Evolutionary conservation across 2,329 filamentous ascomycete genomes (phyloP), one percentile per base, ranked within the genome.

Genomic region (Fusarium mundagurra): DNA sequence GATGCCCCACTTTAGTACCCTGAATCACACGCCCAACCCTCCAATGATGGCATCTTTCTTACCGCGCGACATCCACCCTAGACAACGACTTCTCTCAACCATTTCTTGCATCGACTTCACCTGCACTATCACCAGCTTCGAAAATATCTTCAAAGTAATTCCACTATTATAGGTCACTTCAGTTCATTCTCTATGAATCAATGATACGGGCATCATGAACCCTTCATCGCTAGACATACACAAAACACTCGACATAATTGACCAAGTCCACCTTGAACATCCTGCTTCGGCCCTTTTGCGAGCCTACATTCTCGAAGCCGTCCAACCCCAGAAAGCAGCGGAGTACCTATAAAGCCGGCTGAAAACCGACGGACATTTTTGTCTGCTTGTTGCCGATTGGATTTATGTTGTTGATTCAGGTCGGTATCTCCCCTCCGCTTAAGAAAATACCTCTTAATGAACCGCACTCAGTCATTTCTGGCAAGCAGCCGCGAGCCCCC

Each of bases 301-400:
- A 27, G 17, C 20, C 0, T 61, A 27, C 12, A 33, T 61, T 0
- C 45, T 39, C 0, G 45, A 39, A 2, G 34, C 58, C 0, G 27
- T 14, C 0, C 45, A 7, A 16, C 24, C 57, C 0, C 33, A 31
- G 6, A 9, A 12, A 44, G 43, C 43, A 5, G 33, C 33, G 20
- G 8, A 60, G 3, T 31, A 60, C 12, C 2, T 51, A 2, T 43
- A 51, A 13, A 2, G 1, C 2, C 57, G 57, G 1, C 3, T 51
- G 27, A 50, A 16, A 2, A 1, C 4, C 3, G 50, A 38, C 4
- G 50, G 13, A 10, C 7, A 54, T 7, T 14, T 18, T 22, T 3
- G 10, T 0, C 8, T 14, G 17, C 14, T 38, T 8, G 2, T 38
- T 22, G 10, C 18, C 3, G 51, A 39, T 1, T 54, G 51, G 34